phyloP scores from a whole-genome alignment of 352 stramenopile species.

The Achlya hypogyna region DNA sequence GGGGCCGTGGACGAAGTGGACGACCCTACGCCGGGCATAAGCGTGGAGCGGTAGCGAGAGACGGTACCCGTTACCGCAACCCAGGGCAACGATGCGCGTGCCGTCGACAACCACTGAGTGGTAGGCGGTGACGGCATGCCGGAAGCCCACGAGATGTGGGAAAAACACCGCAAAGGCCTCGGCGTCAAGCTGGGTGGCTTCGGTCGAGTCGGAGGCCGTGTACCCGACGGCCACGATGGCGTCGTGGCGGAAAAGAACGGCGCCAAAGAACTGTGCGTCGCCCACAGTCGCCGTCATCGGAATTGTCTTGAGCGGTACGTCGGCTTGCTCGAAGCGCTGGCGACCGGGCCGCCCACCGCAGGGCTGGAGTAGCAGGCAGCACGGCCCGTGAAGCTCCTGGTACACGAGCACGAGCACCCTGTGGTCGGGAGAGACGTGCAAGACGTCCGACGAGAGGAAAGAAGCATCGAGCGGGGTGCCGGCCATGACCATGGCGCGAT shows the following conservation, averaged over 20 bases:
- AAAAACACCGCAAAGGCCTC: slow-evolving; percentile 6
- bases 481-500: neutral
- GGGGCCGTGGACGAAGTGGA: neutral
- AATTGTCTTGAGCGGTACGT: slow-evolving; percentile 6
- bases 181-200: neutral
- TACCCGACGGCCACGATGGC: slow-evolving; percentile 4
- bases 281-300: neutral
- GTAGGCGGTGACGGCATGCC: neutral
- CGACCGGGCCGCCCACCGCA: neutral
- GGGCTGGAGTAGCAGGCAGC: neutral
- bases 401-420: slow-evolving; percentile 1
- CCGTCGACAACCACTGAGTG: neutral
- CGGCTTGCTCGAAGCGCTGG: slow-evolving; percentile 1
- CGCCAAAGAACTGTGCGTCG: neutral
- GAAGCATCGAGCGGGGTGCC: neutral
- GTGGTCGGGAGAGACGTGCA: neutral
- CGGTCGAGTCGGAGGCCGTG: neutral
- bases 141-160: slow-evolving; percentile 3
- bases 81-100: slow-evolving; percentile 2
- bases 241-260: slow-evolving; percentile 3
- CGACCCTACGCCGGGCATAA: neutral
- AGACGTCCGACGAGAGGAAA: neutral
- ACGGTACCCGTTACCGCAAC: slow-evolving; percentile 3
- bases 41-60: neutral
- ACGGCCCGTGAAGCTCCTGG: slow-evolving; percentile 1